These are phyloP conservation scores for Ceratopteris richardii DNA, from an alignment of 75 land plant species.

Conservation along the genomic window DNA sequence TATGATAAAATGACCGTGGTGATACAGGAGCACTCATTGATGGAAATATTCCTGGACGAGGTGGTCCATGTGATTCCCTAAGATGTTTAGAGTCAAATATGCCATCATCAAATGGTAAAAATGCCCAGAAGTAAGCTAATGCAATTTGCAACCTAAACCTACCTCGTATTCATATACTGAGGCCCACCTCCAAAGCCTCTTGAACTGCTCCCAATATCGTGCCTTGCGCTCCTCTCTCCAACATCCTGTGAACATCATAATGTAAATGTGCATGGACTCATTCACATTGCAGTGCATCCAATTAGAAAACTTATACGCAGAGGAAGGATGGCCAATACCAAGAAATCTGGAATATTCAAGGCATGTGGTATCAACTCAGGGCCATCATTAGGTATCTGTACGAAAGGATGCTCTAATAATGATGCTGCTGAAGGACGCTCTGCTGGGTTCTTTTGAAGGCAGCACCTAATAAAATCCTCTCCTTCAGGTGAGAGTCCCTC, in stretches of 20 bases:
- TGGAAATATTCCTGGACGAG: slow-evolving; percentile 28
- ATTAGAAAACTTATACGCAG: not conserved
- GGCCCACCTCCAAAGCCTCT: not conserved
- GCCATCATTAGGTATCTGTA: slow-evolving; percentile 24
- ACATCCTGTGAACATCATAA: slow-evolving; percentile 3
- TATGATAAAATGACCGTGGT: slow-evolving; percentile 32
- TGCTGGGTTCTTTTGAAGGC: slow-evolving; percentile 65
- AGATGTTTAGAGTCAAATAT: not conserved
- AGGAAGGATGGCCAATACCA: slow-evolving; percentile 3
- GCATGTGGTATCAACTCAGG: slow-evolving; percentile 9
- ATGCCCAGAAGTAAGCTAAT: too few relatives aligned
- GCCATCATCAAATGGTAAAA: not conserved
- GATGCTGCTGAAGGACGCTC: slow-evolving; percentile 53
- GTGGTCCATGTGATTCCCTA: slow-evolving; percentile 10
- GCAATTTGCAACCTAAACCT: slow-evolving; percentile 18
- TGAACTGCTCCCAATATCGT: not conserved
- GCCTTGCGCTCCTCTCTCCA: slow-evolving; percentile 1
- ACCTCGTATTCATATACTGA: not conserved
- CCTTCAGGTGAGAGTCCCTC: slow-evolving; percentile 54
- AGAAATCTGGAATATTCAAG: not conserved
- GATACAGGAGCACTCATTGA: slow-evolving; percentile 17
- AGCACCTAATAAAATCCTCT: slow-evolving; percentile 45
- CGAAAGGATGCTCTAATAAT: slow-evolving; percentile 68
- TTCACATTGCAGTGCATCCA: not conserved
- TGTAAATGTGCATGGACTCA: too few relatives aligned